Percentiles rank a stretch among this genome's conserved stretches.
Conservation (phyloP, 495 filamentous ascomycete species). For the Penicillium ochrochloron region DNA sequence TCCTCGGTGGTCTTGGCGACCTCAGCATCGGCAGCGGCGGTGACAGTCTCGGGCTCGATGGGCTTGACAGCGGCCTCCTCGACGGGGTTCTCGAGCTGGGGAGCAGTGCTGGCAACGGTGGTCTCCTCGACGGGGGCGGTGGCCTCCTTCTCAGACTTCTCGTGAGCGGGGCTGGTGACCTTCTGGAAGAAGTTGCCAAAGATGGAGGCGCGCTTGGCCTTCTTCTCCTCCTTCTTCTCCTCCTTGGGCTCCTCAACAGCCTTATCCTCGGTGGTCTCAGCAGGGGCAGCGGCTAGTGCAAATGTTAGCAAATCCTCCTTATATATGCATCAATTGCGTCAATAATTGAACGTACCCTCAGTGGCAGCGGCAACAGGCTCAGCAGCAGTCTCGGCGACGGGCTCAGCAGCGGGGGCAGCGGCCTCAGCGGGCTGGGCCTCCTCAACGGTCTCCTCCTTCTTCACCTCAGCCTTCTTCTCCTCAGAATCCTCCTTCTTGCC, state of each 20-base stretch:
- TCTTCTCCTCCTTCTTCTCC: conserved; percentile 44
- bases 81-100: conserved; percentile 56
- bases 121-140: conserved; percentile 49
- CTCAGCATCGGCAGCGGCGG: conserved; percentile 47
- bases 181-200: conserved; percentile 62
- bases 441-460: conserved; percentile 48
- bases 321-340: too few relatives aligned
- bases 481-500: conserved; percentile 75
- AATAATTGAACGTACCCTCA: conserved; percentile 27
- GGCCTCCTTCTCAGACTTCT: conserved; percentile 59
- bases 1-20: conserved; percentile 44
- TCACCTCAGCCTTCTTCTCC: conserved; percentile 50
- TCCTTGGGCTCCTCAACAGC: conserved; percentile 35
- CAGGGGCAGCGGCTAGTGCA: conserved; percentile 25
- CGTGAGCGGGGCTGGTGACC: conserved; percentile 54
- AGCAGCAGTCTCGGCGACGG: conserved; percentile 30
- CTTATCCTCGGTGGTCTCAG: conserved; percentile 32
- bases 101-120: conserved; percentile 52
- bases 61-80: conserved; percentile 49
- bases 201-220: conserved; percentile 57
- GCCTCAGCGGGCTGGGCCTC: conserved; percentile 42
- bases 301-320: conserved; percentile 15
- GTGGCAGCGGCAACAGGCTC: conserved; percentile 32
- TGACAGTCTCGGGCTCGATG: conserved; percentile 50
- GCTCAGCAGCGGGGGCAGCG: conserved; percentile 25